Evolutionary conservation across 2,329 filamentous ascomycete species (phyloP).

Genomic region (Clonostachys sp.): DNA sequence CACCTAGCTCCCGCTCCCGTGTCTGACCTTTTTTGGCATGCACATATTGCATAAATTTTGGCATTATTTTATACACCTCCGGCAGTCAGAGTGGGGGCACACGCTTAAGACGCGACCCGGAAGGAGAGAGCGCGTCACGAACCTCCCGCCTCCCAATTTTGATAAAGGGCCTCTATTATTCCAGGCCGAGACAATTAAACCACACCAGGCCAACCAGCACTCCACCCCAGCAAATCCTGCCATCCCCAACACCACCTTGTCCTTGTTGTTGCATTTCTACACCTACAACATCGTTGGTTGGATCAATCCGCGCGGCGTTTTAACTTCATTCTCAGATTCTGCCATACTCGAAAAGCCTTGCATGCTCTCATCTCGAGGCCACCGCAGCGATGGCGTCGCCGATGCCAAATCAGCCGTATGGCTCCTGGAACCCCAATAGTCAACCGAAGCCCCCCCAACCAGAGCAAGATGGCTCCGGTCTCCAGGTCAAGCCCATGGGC

Average conservation of each 20-base stretch:
- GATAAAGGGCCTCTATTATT: constrained; percentile 5
- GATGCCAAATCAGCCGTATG: constrained; percentile 19
- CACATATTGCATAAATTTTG: no score
- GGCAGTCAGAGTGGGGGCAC: no score
- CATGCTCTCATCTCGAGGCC: background rate
- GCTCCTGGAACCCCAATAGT: constrained; percentile 21
- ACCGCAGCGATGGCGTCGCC: constrained; percentile 31
- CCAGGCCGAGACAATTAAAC: no score
- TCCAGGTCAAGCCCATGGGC: constrained; percentile 61
- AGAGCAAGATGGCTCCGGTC: constrained; percentile 37
- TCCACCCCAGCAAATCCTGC: background rate
- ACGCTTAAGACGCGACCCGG: no score
- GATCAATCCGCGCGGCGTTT: no score
- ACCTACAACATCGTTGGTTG: constrained; percentile 5
- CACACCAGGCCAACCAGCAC: background rate
- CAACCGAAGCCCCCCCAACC: constrained; percentile 19
- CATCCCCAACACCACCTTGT: background rate
- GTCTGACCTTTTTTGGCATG: no score
- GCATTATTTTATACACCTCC: no score
- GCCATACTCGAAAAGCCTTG: no score
- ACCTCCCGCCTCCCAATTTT: constrained; percentile 29
- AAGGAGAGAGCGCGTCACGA: constrained; percentile 25
- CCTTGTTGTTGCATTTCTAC: background rate
- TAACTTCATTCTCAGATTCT: no score
- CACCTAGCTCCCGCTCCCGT: no score